Conservation (phyloP, 1,139 yeast genomes). For the Protomyces pachydermus region DNA sequence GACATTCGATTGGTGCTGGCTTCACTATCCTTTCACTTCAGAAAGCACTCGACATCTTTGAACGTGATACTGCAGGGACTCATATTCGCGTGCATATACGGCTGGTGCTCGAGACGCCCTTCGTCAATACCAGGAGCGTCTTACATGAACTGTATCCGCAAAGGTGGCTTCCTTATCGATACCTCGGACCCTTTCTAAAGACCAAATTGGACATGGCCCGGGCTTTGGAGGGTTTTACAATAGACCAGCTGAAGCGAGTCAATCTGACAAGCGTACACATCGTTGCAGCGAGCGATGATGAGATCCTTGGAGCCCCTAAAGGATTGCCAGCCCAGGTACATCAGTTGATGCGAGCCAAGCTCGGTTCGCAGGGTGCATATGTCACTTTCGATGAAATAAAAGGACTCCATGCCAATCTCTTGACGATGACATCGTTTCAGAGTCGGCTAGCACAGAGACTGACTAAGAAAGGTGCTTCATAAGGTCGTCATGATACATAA, state of each 20-base stretch:
- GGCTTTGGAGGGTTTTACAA: background rate
- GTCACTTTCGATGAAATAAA: background rate
- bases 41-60: background rate
- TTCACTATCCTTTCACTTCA: slow-evolving; percentile 3
- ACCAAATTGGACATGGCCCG: slow-evolving; percentile 1
- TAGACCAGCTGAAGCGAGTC: background rate
- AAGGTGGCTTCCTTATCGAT: slow-evolving; percentile 22
- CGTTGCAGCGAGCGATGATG: background rate
- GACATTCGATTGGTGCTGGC: slow-evolving; percentile 23
- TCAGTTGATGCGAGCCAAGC: background rate
- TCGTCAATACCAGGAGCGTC: background rate
- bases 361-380: background rate
- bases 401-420: background rate
- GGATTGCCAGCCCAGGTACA: background rate
- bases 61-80: background rate
- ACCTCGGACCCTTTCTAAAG: slow-evolving; percentile 18
- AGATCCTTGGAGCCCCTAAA: background rate
- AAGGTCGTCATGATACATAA: background rate
- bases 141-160: slow-evolving; percentile 18
- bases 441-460: background rate
- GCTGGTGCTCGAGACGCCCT: slow-evolving; percentile 22
- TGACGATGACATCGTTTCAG: background rate
- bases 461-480: background rate
- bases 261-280: background rate
- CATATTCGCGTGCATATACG: background rate